Conservation (phyloP, 257 asterid genomes). For the Euphrasia confusa region DNA sequence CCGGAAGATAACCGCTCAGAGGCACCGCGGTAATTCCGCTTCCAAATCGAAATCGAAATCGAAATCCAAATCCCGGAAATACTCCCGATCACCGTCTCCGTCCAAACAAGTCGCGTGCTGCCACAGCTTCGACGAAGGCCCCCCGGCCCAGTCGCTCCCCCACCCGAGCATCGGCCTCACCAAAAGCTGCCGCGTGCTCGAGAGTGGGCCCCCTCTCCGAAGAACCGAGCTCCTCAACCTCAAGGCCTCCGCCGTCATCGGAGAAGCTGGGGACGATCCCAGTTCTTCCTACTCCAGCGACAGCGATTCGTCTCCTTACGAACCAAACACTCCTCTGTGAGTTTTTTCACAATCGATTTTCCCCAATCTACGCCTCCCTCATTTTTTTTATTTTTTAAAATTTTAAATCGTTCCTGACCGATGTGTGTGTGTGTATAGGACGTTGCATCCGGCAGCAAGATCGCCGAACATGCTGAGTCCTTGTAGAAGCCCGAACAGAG, state of each 20-base stretch:
- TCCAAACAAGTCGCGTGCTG: slow-evolving; percentile 30
- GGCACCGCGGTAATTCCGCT: slow-evolving; percentile 27
- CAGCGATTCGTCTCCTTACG: slow-evolving; percentile 41
- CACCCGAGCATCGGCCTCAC: slow-evolving; percentile 31
- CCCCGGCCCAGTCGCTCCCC: slow-evolving; percentile 53
- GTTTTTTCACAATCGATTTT: too few species aligned
- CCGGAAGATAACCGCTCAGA: slow-evolving; percentile 35
- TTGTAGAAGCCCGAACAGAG: slow-evolving; percentile 44
- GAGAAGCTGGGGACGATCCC: slow-evolving; percentile 34
- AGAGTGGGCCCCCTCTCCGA: slow-evolving; percentile 34
- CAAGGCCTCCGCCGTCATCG: slow-evolving; percentile 25
- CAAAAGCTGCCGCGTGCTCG: slow-evolving; percentile 15
- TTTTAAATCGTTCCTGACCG: too few species aligned
- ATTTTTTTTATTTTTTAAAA: too few species aligned
- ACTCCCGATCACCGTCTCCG: slow-evolving; percentile 24
- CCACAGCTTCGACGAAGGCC: slow-evolving; percentile 35
- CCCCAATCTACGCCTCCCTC: too few species aligned
- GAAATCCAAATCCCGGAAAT: slow-evolving; percentile 17
- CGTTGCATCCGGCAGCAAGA: too few species aligned
- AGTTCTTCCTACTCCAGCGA: slow-evolving; percentile 37
- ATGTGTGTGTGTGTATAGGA: too few species aligned
- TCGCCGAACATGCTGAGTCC: slow-evolving; percentile 37
- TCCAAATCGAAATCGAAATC: slow-evolving; percentile 14
- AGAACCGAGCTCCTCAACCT: slow-evolving; percentile 20
- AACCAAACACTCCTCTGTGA: slow-evolving; percentile 43